Base-by-base conservation (phyloP, 805 yeast genomes). In the Starmerella ratchasimensis region DNA sequence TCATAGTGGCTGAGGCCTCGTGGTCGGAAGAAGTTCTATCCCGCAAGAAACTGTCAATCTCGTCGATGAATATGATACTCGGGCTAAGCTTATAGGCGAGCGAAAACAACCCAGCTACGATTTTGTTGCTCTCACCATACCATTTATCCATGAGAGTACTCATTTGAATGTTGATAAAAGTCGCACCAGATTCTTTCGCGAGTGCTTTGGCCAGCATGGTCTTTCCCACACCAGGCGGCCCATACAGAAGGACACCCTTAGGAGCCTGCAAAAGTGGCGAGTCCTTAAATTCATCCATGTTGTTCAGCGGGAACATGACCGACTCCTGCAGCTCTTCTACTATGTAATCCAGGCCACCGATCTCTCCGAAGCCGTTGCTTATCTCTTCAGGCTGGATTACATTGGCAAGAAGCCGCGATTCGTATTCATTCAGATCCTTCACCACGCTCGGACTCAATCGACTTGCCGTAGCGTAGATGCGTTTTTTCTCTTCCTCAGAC, bases 171-270 rank as follows among this genome's bases (percentile, higher is more conserved):
- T 86, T 83, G 34, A 88, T 70, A 60, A 88, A 88, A 49, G 77
- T 83, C 0, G 97, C 97, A 1, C 82, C 83, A 47, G 93, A 76
- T 57, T 86, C 95, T 39, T 74, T 70, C 1, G 97, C 97, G 27
- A 88, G 68, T 0, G 96, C 96, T 58, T 86, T 88, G 8, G 96
- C 97, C 49, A 88, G 64, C 95, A 88, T 82, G 3, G 97, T 88
- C 60, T 88, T 88, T 38, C 97, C 97, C 58, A 96, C 88, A 0
- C 97, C 97, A 0, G 97, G 97, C 3, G 97, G 96, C 0, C 97
- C 97, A 54, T 82, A 76, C 34, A 86, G 66, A 25, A 88, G 61
- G 3, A 88, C 96, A 28, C 98, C 98, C 53, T 82, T 84, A 2
- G 98, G 98, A 1, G 94, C 88, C 52, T 80, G 82, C 19, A 88